Evolutionary conservation across 495 filamentous ascomycete genomes (phyloP).

Genomic region (Hyphodiscus hymeniophilus): DNA sequence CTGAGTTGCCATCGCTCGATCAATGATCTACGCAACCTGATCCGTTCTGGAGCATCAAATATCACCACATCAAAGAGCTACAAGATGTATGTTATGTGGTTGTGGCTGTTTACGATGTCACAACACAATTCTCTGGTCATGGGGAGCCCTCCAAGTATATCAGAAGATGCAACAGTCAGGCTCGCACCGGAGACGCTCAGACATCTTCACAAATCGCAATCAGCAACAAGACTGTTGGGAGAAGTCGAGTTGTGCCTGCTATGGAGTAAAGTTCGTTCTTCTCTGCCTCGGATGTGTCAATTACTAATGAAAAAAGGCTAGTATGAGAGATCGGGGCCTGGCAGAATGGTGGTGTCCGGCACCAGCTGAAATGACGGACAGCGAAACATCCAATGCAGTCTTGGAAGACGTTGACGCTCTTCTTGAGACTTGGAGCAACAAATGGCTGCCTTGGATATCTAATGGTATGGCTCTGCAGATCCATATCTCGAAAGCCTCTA

Average conservation of each 20-base stretch:
- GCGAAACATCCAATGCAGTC: background rate
- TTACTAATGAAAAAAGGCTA: background rate
- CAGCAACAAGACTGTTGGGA: background rate
- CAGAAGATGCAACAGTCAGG: background rate
- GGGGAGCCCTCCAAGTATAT: constrained; percentile 1
- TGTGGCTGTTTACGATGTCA: constrained; percentile 6
- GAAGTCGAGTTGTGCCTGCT: background rate
- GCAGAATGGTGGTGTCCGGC: constrained; percentile 5
- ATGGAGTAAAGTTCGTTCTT: constrained; percentile 1
- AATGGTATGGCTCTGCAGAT: background rate
- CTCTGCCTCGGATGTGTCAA: background rate
- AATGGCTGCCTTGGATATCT: background rate
- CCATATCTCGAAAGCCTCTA: background rate
- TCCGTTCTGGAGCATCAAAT: background rate
- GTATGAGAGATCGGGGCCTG: background rate
- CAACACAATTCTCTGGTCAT: constrained; percentile 1
- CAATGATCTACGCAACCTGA: background rate
- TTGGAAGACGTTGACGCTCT: background rate
- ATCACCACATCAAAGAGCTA: background rate
- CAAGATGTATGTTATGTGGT: background rate
- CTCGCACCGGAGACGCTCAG: background rate
- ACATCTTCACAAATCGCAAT: background rate
- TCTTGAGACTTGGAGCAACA: background rate
- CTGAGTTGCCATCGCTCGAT: background rate
- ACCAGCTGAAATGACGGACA: background rate